Conservation (phyloP, 352 stramenopile species). For the Pythium scleroteichum region DNA sequence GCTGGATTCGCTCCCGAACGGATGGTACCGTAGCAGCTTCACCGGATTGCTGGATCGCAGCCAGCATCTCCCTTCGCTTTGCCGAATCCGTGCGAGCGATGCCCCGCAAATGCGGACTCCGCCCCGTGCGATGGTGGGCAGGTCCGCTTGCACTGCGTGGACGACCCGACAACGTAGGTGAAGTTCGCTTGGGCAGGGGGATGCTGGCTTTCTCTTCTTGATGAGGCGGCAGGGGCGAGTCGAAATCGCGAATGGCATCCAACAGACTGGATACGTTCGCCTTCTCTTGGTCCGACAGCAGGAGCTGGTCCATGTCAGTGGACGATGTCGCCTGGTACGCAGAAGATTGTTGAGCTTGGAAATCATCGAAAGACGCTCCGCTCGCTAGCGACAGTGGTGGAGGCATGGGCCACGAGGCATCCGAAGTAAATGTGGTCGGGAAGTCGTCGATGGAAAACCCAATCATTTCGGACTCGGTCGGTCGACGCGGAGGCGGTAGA, state of each 20-base stretch:
- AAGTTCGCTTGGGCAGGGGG: conserved; percentile 3
- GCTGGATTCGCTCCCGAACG: conserved; percentile 29
- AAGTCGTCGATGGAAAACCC: conserved; percentile 72
- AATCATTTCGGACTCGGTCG: conserved; percentile 59
- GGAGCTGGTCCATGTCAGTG: conserved; percentile 30
- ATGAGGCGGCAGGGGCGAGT: conserved; percentile 32
- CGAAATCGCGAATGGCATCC: conserved; percentile 73
- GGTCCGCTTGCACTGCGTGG: conserved; percentile 12
- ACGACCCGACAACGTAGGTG: conserved; percentile 9
- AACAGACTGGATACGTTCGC: conserved; percentile 61
- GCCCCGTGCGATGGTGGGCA: conserved; percentile 6
- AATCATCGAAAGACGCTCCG: conserved; percentile 23
- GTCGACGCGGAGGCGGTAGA: conserved; percentile 21
- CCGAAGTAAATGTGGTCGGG: conserved; percentile 45
- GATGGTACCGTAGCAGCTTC: background rate
- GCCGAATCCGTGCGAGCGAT: conserved; percentile 16
- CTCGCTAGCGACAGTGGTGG: conserved; percentile 22
- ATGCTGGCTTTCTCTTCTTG: conserved; percentile 7
- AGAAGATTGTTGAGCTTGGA: too few species aligned
- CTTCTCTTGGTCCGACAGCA: conserved; percentile 67
- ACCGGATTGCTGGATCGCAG: background rate
- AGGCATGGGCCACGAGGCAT: conserved; percentile 43
- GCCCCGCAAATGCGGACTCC: conserved; percentile 21
- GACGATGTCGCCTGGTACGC: background rate
- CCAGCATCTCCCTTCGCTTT: conserved; percentile 14